Base-by-base conservation (phyloP, 306 rosid species). In the Cucurbita maxima region DNA sequence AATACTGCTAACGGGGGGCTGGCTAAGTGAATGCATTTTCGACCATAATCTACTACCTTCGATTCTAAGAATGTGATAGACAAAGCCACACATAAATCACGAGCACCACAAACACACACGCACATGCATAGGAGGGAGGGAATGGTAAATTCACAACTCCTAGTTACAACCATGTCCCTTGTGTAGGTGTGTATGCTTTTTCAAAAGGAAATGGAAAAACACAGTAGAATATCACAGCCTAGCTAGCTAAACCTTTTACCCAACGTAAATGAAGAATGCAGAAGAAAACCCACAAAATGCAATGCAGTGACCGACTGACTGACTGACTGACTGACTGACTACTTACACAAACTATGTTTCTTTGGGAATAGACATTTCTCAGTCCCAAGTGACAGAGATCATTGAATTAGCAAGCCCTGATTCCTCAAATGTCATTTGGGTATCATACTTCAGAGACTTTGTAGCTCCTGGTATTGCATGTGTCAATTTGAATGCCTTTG, bases 361-460 rank as follows among this genome's bases (percentile, higher is more conserved):
- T 8, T 8, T 56, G 14, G 61, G 8, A 56, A 20, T 20, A 56
- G 61, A 6, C 67, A 25, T 45, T 68, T 22, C 58, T 90, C 88
- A 94, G 71, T 88, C 97, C 99, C 96, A 91, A 30, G 97, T 83
- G 75, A 95, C 94, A 1, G 92, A 85, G 74, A 95, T 88, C 92
- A 95, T 95, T n/a, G 99, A 86, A 83, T 89, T 89, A 51, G 92
- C 91, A 66, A 95, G 88, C 64, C 99, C 97, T 7, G 99, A 89
- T 80, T 88, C 96, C 74, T 77, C 88, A 22, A 95, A 88, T 43
- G 87, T 86, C 60, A 83, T 77, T 55, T 83, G 80, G 64, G 79
- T 79, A 77, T 83, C 85, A 60, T 83, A 91, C 76, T 88, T 90
- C 79, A 95, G 83, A 66, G 53, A 75, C 83, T 84, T 86, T 3